These are phyloP conservation scores for Trichoderma polysporum DNA, from an alignment of 2,329 filamentous ascomycete species.

Conservation along the genomic window DNA sequence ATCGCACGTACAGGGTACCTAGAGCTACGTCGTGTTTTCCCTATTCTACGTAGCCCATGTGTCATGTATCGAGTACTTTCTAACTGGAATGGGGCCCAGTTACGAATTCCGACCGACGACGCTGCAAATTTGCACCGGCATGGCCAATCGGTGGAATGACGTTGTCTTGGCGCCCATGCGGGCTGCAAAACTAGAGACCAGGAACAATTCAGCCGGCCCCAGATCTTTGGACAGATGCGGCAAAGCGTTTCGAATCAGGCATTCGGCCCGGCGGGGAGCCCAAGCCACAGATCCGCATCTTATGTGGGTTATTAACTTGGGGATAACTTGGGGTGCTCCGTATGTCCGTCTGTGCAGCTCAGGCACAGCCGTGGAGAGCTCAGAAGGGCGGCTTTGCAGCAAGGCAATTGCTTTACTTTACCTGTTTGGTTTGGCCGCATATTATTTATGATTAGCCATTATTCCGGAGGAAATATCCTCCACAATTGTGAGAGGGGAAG, in stretches of 20 bases:
- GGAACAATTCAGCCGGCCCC: slow-evolving; percentile 15
- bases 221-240: slow-evolving; percentile 1
- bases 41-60: neutral
- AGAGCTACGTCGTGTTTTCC: too few relatives aligned
- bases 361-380: neutral
- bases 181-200: neutral
- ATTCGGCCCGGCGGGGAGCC: slow-evolving; percentile 17
- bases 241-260: slow-evolving; percentile 1
- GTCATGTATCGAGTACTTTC: neutral
- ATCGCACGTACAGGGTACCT: neutral
- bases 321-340: neutral
- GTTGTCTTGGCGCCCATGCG: neutral
- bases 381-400: neutral
- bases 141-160: slow-evolving; percentile 4
- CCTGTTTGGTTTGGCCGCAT: neutral
- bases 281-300: slow-evolving; percentile 13
- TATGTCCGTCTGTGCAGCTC: neutral
- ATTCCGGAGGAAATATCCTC: neutral
- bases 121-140: neutral
- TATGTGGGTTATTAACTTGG: slow-evolving; percentile 2
- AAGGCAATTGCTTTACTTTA: neutral
- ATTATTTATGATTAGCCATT: neutral
- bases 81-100: neutral
- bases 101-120: neutral
- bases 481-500: neutral